Evolutionary conservation across 1,284 basidiomycete species (phyloP), one percentile per base, ranked within the genome.

Genomic region (Termitomyces sp.): DNA sequence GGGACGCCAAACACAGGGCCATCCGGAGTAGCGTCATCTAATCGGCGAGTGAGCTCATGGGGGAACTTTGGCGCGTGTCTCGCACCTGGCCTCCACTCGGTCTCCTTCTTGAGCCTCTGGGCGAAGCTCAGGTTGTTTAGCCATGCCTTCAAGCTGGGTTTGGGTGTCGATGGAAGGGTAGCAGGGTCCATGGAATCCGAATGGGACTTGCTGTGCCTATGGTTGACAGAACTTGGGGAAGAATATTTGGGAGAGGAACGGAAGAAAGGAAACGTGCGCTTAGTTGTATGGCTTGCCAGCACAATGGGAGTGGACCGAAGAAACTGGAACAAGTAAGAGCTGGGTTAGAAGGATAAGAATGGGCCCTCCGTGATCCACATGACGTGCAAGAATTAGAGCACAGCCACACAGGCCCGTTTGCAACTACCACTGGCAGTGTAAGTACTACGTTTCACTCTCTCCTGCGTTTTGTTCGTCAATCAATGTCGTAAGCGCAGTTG

Each of bases 1-100:
- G 92, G 86, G 55, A 84, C 88, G 12, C 91, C 92, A 69, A 99
- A 98, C 38, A 98, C 92, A 7, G 78, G 71, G 62, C 70, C 70
- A 38, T 70, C 68, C 17, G 34, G 43, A 21, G 38, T 17, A 39
- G 51, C 31, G 13, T 71, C 70, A 61, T 69, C 72, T 67, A 61
- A 50, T 53, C 51, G 45, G 58, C 55, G 58, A 54, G 38, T 33
- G 42, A 43, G 41, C 34, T 39, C n/a, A 12, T 40, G 33, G n/a
- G 17, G 34, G 15, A 40, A 33, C 47, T 21, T 21, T 8, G 21
- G 26, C n/a, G 30, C 33, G 17, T 13, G 41, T 28, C 7, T 34
- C 52, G 19, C 47, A 55, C 54, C 54, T 55, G 48, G 54, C n/a
- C 30, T 49, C 9, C 6, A 68, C 65, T 64, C 64, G 72, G 74